Base-by-base conservation (phyloP, 192 early-diverging fungal genomes). In the Gigaspora rosea region DNA sequence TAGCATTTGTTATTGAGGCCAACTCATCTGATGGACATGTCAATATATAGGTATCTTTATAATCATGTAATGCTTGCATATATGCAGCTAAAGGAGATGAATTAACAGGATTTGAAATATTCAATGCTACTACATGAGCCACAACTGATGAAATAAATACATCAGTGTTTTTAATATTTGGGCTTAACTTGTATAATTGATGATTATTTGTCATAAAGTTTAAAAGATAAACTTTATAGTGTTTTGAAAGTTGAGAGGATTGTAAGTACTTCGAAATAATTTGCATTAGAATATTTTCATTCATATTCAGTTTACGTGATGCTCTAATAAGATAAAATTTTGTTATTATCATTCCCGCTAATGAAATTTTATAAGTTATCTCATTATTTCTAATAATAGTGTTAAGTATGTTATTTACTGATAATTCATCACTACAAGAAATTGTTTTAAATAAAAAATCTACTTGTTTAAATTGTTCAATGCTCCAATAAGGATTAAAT, bases 51-150 rank as follows among this genome's bases (percentile, higher is more conserved):
- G n/a, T 15, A 32, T 36, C 71, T 27, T 51, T 73, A 50, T 35
- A 57, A 2, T 56, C 12, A 22, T 56, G 12, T 35, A 78, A 41
- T 9, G 54, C 46, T 32, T 78, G 76, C 7, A 68, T 16, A 20
- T 74, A 78, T 18, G 16, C 6, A 6, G 77, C 47, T 27, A 78
- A 68, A 11, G n/a, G 70, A n/a, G 76, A 78, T 35, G 76, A n/a
- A 3, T 70, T 36, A 11, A 71, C 41, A 33, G 68, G 22, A 9
- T 57, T 11, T 4, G 76, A 78, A 41, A 49, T 27, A 27, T 78
- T 27, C 22, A 78, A 57, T 59, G 49, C 64, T 49, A 73, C 20
- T 4, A 78, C 54, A 20, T 78, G 76, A 0, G 18, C 64, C 4
- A 78, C 16, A 12, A 78, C 51, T 20, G 76, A 78, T n/a, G 20